A percentile compares a stretch with the other conserved stretches of the same genome.
Evolutionary conservation across 169 alveolate species (phyloP).

Genomic region (Cryptosporidium baileyi): DNA sequence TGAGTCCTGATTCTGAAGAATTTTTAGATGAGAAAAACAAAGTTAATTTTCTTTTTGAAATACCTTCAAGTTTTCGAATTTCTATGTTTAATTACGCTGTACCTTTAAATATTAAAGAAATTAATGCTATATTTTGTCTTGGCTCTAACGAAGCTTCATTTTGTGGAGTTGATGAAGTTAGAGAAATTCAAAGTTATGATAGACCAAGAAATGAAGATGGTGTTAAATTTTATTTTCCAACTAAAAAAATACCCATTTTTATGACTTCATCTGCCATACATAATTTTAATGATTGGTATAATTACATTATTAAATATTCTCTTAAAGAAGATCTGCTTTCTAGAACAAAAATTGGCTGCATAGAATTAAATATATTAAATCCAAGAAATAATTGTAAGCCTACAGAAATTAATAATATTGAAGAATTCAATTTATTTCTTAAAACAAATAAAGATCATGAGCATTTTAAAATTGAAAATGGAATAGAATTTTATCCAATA

Average conservation of each 20-base stretch:
- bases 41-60: slow-evolving; percentile 35
- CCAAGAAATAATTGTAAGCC: slow-evolving; percentile 3
- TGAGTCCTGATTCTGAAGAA: background rate
- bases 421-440: background rate
- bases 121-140: slow-evolving; percentile 18
- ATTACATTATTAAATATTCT: slow-evolving; percentile 24
- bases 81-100: slow-evolving; percentile 44
- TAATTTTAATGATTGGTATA: slow-evolving; percentile 24
- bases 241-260: slow-evolving; percentile 16
- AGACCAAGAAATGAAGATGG: background rate
- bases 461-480: background rate
- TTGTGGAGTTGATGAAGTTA: slow-evolving; percentile 49
- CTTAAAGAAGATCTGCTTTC: background rate
- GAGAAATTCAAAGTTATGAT: slow-evolving; percentile 50
- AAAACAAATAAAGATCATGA: background rate
- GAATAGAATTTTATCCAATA: background rate
- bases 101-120: slow-evolving; percentile 17
- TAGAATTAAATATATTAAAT: slow-evolving; percentile 23
- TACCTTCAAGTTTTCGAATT: background rate
- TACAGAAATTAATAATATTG: background rate
- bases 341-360: slow-evolving; percentile 52
- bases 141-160: slow-evolving; percentile 36
- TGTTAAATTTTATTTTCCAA: slow-evolving; percentile 19
- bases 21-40: background rate
- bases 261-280: slow-evolving; percentile 15